Evolutionary conservation across 2,329 filamentous ascomycete genomes (phyloP), one percentile per base, ranked within the genome.

Genomic region (Macroventuria anomochaeta): DNA sequence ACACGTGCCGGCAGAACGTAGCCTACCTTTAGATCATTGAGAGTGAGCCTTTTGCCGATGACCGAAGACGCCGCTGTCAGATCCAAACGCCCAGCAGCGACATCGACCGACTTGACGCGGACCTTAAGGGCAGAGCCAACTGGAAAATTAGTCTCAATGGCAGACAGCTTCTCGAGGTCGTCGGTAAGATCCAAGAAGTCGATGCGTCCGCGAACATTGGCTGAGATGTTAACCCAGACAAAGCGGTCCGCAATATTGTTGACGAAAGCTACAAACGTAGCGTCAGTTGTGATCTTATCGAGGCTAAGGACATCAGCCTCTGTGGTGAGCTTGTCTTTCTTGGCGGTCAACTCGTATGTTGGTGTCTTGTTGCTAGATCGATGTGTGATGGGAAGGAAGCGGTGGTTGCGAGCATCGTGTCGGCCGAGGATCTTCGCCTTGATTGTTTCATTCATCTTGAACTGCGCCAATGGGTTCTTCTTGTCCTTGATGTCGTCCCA

Each of bases 311-410:
- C 78, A 46, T 86, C 81, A 33, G 87, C 73, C 53, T 89, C 83
- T 52, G 71, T 73, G n/a, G 77, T 72, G 37, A 79, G 61, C 32
- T 83, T 68, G 52, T 80, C 77, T 46, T 84, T 88, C 76, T 93
- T 97, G 3, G 89, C 85, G 3, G 93, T 95, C 46, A 97, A 83
- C 73, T 99, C 95, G 54, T 93, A 89, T 1, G 96, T 88, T 0
- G 85, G 80, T 37, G 59, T 67, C 44, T 88, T 87, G 73, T 92
- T 93, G 50, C 86, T 87, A 40, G 87, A 86, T 46, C 92, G 85
- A 76, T 97, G 93, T 31, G 89, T 90, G 66, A 99, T 90, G 2
- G 95, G 93, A 34, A 99, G 81, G 78, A 96, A 99, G 38, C 89
- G 87, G 75, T 97, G 91, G 65, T 91, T 96, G 62, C 89, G 88